Conservation (phyloP, 179 eudicot species). For the Monotropa hypopitys region DNA sequence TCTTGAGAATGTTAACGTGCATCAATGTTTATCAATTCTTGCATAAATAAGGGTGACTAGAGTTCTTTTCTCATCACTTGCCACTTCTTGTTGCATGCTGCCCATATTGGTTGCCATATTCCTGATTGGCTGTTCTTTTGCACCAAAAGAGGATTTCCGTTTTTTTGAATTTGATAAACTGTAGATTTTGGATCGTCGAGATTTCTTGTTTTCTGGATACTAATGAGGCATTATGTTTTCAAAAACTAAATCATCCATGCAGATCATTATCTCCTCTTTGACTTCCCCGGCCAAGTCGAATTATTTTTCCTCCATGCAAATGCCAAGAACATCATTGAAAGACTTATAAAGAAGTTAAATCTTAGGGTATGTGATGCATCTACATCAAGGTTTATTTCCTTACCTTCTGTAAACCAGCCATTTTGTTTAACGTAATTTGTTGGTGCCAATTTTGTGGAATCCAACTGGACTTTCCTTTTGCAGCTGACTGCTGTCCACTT, state of each 20-base stretch:
- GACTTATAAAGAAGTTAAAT: constrained; percentile 64
- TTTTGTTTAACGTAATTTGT: not conserved
- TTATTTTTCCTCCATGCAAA: constrained; percentile 81
- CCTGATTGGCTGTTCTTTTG: not conserved
- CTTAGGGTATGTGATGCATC: constrained; percentile 50
- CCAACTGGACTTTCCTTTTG: constrained; percentile 13
- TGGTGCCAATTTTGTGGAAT: not conserved
- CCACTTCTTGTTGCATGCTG: not conserved
- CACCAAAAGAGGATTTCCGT: not conserved
- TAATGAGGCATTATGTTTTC: not conserved
- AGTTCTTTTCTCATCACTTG: not conserved
- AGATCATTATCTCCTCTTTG: constrained; percentile 95
- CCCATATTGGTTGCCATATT: not conserved
- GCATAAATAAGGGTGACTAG: not conserved
- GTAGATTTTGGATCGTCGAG: not conserved
- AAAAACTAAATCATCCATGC: constrained; percentile 19
- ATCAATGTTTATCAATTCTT: not conserved
- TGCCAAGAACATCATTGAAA: constrained; percentile 64
- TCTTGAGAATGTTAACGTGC: not conserved
- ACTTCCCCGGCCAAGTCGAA: constrained; percentile 98
- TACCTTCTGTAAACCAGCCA: not conserved
- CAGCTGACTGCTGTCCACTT: constrained; percentile 93
- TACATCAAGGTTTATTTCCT: not conserved
- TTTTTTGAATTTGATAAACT: not conserved
- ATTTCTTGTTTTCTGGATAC: not conserved